Percentiles rank a stretch among this genome's conserved stretches.
Conservation (phyloP, 208 protist species). For the Trypanosoma cruzi region DNA sequence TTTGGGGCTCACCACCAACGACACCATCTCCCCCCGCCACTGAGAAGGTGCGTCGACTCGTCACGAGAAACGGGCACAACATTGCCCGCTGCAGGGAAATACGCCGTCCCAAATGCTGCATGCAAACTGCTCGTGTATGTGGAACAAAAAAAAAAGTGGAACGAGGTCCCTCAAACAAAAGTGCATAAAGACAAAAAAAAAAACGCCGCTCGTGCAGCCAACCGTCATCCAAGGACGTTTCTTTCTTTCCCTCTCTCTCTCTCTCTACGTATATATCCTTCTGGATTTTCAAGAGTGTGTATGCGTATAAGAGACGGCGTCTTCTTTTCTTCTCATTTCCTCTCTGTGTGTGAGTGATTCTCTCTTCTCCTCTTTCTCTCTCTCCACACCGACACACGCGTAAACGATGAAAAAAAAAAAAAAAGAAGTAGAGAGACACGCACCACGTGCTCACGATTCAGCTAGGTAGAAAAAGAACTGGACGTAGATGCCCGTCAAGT, state of each 20-base stretch:
- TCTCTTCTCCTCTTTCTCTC: neutral
- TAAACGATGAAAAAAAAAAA: neutral
- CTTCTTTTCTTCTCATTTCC: neutral
- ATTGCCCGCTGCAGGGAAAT: neutral
- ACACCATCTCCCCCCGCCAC: neutral
- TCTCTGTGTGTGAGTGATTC: no score
- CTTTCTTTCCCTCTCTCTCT: no score
- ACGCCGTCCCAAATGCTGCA: slow-evolving; percentile 15
- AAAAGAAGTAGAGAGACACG: slow-evolving; percentile 6
- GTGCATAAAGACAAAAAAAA: neutral
- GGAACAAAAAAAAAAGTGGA: neutral
- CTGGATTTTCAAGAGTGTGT: neutral
- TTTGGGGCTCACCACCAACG: slow-evolving; percentile 8
- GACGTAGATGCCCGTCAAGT: slow-evolving; percentile 60
- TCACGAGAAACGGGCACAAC: neutral
- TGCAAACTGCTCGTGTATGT: neutral
- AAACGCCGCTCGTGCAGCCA: neutral
- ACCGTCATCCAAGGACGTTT: neutral
- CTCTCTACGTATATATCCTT: no score
- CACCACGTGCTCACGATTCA: neutral
- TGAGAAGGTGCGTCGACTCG: slow-evolving; percentile 3
- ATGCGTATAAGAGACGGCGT: neutral
- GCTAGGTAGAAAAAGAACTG: slow-evolving; percentile 34
- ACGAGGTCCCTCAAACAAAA: neutral
- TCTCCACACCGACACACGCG: neutral